Evolutionary conservation across 805 yeast genomes (phyloP), one percentile per base, ranked within the genome.

Genomic region (Cyberlindnera misumaiensis): DNA sequence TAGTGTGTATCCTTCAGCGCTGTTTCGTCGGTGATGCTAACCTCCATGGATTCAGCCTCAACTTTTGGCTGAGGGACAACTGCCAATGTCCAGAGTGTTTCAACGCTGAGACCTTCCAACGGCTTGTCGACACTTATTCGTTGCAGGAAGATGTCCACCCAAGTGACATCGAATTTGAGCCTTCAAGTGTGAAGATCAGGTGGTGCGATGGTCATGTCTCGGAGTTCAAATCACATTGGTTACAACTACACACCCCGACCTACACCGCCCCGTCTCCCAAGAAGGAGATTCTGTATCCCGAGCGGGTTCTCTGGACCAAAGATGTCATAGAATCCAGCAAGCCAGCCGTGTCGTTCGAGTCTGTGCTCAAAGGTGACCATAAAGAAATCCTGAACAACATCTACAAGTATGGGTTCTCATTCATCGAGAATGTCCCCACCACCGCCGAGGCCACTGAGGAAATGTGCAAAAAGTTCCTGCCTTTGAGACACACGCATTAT

Each of bases 401-500:
- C 18, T 41, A 42, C 14, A 39, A 41, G 32, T 68, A 69, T 52
- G 88, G 88, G 2, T 80, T 80, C 54, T 70, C 80, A 30, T 65
- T 79, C 38, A 70, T 80, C 32, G 70, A 77, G 36, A 68, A 73
- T 44, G 81, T 76, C 15, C 87, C 86, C 1, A 75, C 67, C 4
- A 64, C 66, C 12, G 75, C 83, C 1, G 75, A 72, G 45, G 79
- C 65, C 15, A 80, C 88, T 2, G 70, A 79, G 48, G 58, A 60
- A 44, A 64, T 80, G 42, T 70, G 77, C 39, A 75, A 77, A 45
- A 60, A 73, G 47, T 69, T 80, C 44, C 68, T 77, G 39, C 77
- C 74, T 53, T 72, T 79, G 35, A 64, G 83, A 30, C 78, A 78
- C 18, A 80, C 88, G 2, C 88, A 80, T 53, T 80, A 81, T 47